phyloP scores from a whole-genome alignment of 2,329 filamentous ascomycete species.

The Penicillium sp. region DNA sequence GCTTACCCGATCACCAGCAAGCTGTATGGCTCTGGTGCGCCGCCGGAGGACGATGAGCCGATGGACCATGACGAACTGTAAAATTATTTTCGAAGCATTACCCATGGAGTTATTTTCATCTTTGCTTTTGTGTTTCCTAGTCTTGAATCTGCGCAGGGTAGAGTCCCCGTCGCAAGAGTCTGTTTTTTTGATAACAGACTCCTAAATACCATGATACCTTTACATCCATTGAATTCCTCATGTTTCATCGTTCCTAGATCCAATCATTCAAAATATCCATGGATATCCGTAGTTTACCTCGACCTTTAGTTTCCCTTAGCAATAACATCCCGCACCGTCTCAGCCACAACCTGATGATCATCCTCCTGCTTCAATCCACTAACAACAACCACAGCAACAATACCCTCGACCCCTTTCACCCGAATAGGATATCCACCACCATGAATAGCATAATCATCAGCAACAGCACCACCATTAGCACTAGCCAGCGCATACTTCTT shows the following conservation, averaged over 20 bases:
- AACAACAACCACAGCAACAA: constrained; percentile 70
- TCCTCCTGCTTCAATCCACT: constrained; percentile 71
- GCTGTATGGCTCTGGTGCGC: constrained; percentile 70
- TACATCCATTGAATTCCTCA: constrained; percentile 1
- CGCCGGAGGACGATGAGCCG: constrained; percentile 63
- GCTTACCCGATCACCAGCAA: constrained; percentile 99
- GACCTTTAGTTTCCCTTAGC: constrained; percentile 14
- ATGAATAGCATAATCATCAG: constrained; percentile 67
- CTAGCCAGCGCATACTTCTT: constrained; percentile 60
- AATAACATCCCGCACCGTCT: constrained; percentile 57
- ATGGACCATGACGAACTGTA: constrained; percentile 73
- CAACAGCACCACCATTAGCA: constrained; percentile 43
- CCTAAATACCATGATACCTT: constrained; percentile 26
- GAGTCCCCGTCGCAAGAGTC: constrained; percentile 11
- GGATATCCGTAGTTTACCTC: background rate
- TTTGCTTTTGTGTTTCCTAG: constrained; percentile 24
- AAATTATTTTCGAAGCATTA: constrained; percentile 41
- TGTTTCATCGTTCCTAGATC: background rate
- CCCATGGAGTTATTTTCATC: constrained; percentile 32
- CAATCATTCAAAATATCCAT: background rate
- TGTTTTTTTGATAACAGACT: constrained; percentile 7
- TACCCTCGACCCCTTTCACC: constrained; percentile 68
- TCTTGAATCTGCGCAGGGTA: constrained; percentile 12
- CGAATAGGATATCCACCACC: constrained; percentile 70
- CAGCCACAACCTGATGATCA: constrained; percentile 71